Evolutionary conservation across 2,329 filamentous ascomycete genomes (phyloP), one percentile per base, ranked within the genome.

Genomic region (Alternaria infectoria): DNA sequence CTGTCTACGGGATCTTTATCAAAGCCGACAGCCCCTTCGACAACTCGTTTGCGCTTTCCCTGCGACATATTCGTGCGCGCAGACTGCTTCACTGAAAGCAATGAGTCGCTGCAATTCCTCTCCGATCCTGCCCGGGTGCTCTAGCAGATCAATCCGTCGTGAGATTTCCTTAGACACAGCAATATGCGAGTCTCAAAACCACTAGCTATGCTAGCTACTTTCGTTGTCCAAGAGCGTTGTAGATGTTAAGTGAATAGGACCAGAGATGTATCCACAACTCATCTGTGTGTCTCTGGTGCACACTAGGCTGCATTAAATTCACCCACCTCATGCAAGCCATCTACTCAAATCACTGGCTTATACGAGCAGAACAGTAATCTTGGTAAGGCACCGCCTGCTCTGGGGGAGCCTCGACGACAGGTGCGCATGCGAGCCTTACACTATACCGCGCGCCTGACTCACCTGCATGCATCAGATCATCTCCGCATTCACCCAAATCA

Each of bases 1-100:
- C 75, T 74, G 59, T 72, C 75, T 50, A 81, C 78, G 55, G 76
- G 77, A 60, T 79, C 77, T 54, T 68, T 69, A 58, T 69, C 65
- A 67, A 80, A 81, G 63, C 69, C 76, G 32, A 80, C 76, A 19
- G 21, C 21, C 5, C 21, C 21, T 23, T 5, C 21, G 3, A 23
- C 21, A 23, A 9, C 25, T 26, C 25, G 25, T 26, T 26, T 3
- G 25, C 25, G 21, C 21, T 23, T 23, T 23, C 4, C 5, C 21
- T 23, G 21, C 21, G 21, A 5, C 21, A 23, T 23, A 23, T 3
- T 23, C 21, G 21, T 23, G 21, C 21, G 21, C 21, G 21, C 21
- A 23, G 21, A 5, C 21, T n/a, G n/a, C n/a, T n/a, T n/a, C n/a
- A n/a, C n/a, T n/a, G n/a, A n/a, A n/a, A n/a, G n/a, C n/a, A n/a